Evolutionary conservation across 208 protist species (phyloP).

Genomic region (Trypanosoma boissoni): DNA sequence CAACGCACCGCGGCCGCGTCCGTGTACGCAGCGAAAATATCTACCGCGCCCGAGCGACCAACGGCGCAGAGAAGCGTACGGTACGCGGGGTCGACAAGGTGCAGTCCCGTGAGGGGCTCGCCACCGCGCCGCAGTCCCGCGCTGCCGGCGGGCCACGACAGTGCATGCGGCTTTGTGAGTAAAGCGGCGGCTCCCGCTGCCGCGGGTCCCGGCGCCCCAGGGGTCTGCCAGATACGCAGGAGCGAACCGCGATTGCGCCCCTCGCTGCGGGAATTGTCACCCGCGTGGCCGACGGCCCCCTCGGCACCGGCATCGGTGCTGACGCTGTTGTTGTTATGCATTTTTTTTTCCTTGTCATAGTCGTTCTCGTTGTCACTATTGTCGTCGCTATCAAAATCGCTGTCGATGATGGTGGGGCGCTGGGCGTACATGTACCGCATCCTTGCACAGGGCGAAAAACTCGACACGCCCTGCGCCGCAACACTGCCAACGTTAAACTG

Average conservation of each 20-base stretch:
- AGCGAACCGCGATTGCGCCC: too few species aligned
- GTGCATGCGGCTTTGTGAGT: neutral
- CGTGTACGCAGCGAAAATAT: slow-evolving; percentile 56
- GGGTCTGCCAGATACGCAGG: too few species aligned
- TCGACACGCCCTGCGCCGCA: neutral
- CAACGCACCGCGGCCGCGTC: slow-evolving; percentile 31
- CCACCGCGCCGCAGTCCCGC: slow-evolving; percentile 20
- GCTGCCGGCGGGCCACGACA: neutral
- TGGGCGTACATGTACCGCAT: slow-evolving; percentile 20
- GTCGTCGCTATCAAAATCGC: neutral
- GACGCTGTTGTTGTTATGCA: too few species aligned
- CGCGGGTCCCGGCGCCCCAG: neutral
- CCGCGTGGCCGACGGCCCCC: too few species aligned
- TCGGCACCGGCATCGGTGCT: too few species aligned
- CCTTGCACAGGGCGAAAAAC: slow-evolving; percentile 3
- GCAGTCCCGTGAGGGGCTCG: slow-evolving; percentile 40
- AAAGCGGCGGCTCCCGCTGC: neutral
- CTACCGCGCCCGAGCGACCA: slow-evolving; percentile 58
- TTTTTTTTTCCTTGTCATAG: slow-evolving; percentile 1
- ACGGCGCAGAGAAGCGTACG: slow-evolving; percentile 70
- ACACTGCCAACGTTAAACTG: slow-evolving; percentile 11
- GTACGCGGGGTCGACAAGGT: slow-evolving; percentile 69
- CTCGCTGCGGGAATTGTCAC: too few species aligned
- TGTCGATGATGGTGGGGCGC: too few species aligned
- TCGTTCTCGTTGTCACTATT: neutral